Evolutionary conservation across 495 filamentous ascomycete genomes (phyloP).

Genomic region (Cetradonia linearis): DNA sequence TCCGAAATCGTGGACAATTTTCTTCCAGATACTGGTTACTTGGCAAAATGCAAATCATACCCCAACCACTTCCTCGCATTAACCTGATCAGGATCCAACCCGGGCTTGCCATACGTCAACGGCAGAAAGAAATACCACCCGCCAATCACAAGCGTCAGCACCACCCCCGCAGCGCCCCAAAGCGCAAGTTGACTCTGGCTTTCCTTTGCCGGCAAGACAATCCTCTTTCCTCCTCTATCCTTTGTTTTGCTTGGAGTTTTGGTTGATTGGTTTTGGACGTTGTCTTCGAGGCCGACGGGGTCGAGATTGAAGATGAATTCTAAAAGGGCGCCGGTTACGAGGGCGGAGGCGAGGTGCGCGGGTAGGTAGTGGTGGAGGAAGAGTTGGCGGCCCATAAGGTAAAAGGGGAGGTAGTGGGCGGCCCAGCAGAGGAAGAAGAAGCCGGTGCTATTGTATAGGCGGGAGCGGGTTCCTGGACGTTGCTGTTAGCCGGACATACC

Average conservation of each 20-base stretch:
- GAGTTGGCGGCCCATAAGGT: slow-evolving; percentile 64
- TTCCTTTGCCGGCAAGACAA: slow-evolving; percentile 62
- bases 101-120: slow-evolving; percentile 88
- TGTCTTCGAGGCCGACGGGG: slow-evolving; percentile 44
- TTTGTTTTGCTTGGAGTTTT: slow-evolving; percentile 32
- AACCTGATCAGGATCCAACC: slow-evolving; percentile 73
- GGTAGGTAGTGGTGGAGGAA: slow-evolving; percentile 74
- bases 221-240: slow-evolving; percentile 33
- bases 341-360: slow-evolving; percentile 81
- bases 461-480: slow-evolving; percentile 68
- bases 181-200: slow-evolving; percentile 64
- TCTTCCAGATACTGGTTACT: no score
- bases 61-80: slow-evolving; percentile 84
- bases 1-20: no score
- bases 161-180: slow-evolving; percentile 66
- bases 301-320: slow-evolving; percentile 95
- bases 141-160: slow-evolving; percentile 57
- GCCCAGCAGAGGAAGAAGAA: slow-evolving; percentile 92
- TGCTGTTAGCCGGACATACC: no score
- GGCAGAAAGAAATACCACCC: slow-evolving; percentile 91
- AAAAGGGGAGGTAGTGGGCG: slow-evolving; percentile 67
- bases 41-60: slow-evolving; percentile 97
- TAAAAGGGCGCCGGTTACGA: slow-evolving; percentile 89
- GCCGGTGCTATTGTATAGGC: slow-evolving; percentile 94
- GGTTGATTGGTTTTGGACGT: slow-evolving; percentile 33